Conservation (phyloP, 345 rosid species). For the Dovyalis caffra region DNA sequence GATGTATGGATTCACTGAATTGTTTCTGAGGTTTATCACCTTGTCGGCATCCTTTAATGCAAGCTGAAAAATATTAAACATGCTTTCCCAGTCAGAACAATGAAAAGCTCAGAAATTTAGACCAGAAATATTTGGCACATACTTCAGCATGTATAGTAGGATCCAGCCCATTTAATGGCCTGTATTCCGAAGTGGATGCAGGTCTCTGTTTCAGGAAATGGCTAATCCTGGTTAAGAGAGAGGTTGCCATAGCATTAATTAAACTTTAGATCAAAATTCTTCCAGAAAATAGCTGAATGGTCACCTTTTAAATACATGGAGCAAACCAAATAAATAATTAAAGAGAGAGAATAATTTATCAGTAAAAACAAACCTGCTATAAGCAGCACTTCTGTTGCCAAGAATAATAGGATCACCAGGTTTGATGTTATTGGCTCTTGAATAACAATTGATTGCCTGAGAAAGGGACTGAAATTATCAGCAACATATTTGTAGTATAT, state of each 20-base stretch:
- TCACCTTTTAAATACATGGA: background rate
- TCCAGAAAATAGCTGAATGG: conserved; percentile 10
- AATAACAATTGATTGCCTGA: conserved; percentile 73
- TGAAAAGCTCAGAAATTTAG: background rate
- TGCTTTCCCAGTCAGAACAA: background rate
- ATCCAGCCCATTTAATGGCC: conserved; percentile 82
- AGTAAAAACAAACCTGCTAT: conserved; percentile 55
- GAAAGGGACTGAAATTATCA: conserved; percentile 15
- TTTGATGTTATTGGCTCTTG: conserved; percentile 73
- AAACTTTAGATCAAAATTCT: conserved; percentile 2
- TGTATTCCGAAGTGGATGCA: conserved; percentile 67
- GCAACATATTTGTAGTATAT: background rate
- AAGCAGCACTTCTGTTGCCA: conserved; percentile 77
- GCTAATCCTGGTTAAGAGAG: conserved; percentile 57
- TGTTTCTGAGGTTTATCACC: conserved; percentile 51
- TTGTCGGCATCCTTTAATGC: conserved; percentile 93
- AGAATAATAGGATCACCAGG: conserved; percentile 74
- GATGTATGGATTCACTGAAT: conserved; percentile 52
- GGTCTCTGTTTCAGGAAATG: conserved; percentile 68
- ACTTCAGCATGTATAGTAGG: conserved; percentile 94
- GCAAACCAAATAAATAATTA: background rate
- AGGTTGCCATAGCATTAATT: conserved; percentile 17
- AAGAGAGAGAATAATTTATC: background rate
- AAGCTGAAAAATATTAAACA: conserved; percentile 51
- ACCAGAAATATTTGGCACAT: conserved; percentile 27